phyloP scores from a whole-genome alignment of 78 protist species.

The Bigelowiella natans region DNA sequence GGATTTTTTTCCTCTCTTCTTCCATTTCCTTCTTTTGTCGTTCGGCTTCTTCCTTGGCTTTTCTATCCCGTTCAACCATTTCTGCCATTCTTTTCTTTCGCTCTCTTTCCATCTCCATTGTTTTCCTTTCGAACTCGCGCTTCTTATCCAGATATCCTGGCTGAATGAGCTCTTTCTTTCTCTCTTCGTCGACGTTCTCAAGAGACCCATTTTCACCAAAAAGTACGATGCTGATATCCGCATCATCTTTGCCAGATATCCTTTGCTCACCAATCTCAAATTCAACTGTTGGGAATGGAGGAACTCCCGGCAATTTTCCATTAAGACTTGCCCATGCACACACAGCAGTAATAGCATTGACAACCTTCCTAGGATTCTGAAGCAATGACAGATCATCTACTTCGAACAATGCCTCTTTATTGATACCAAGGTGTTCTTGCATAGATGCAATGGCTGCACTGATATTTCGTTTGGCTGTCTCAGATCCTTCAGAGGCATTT shows the following conservation, averaged over 20 bases:
- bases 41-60: not conserved
- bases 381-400: too few relatives aligned
- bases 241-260: not conserved
- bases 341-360: not conserved
- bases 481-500: too few relatives aligned
- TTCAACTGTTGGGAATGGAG: not conserved
- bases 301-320: not conserved
- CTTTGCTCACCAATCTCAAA: not conserved
- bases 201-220: not conserved
- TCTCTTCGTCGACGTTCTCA: not conserved
- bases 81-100: not conserved
- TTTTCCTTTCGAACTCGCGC: not conserved
- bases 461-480: too few relatives aligned
- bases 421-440: too few relatives aligned
- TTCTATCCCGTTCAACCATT: not conserved
- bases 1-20: not conserved
- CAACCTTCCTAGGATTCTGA: too few relatives aligned
- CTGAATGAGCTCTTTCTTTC: not conserved
- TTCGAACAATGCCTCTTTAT: too few relatives aligned
- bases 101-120: not conserved
- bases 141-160: not conserved
- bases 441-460: too few relatives aligned
- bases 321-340: not conserved
- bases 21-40: not conserved
- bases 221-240: not conserved